These are phyloP conservation scores for Dendrocalamus sinicus DNA, from an alignment of 176 grass and related monocot genomes.

Conservation along the genomic window DNA sequence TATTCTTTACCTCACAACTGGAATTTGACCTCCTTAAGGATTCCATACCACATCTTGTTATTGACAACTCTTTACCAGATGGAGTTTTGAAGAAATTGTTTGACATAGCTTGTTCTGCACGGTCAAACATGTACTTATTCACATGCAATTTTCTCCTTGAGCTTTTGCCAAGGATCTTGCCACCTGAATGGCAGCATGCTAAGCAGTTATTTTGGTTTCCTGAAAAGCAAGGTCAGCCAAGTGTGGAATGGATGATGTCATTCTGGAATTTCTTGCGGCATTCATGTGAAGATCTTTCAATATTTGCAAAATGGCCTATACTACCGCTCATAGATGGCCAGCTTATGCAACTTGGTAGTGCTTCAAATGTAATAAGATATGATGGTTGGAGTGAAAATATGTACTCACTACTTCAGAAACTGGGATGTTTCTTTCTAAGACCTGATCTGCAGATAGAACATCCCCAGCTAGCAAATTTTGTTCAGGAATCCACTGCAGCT, in stretches of 20 bases:
- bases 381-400: constrained; percentile 98
- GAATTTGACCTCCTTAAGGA: constrained; percentile 89
- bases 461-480: constrained; percentile 72
- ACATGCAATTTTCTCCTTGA: constrained; percentile 77
- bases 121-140: constrained; percentile 73
- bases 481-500: constrained; percentile 82
- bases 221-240: constrained; percentile 77
- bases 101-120: constrained; percentile 73
- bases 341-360: constrained; percentile 74
- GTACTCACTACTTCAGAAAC: constrained; percentile 82
- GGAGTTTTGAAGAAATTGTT: constrained; percentile 70
- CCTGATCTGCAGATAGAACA: constrained; percentile 85
- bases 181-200: constrained; percentile 84
- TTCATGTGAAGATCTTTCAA: constrained; percentile 81
- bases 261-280: constrained; percentile 82
- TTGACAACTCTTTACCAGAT: constrained; percentile 81
- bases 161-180: constrained; percentile 89
- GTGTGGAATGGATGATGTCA: constrained; percentile 76
- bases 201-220: constrained; percentile 83
- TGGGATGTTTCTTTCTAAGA: constrained; percentile 82
- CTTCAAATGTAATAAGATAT: constrained; percentile 92
- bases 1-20: constrained; percentile 72
- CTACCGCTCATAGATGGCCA: constrained; percentile 74
- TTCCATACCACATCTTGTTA: constrained; percentile 81
- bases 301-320: constrained; percentile 93